These are phyloP conservation scores for Macrophomina tecta DNA, from an alignment of 2,329 filamentous ascomycete species.

Conservation along the genomic window DNA sequence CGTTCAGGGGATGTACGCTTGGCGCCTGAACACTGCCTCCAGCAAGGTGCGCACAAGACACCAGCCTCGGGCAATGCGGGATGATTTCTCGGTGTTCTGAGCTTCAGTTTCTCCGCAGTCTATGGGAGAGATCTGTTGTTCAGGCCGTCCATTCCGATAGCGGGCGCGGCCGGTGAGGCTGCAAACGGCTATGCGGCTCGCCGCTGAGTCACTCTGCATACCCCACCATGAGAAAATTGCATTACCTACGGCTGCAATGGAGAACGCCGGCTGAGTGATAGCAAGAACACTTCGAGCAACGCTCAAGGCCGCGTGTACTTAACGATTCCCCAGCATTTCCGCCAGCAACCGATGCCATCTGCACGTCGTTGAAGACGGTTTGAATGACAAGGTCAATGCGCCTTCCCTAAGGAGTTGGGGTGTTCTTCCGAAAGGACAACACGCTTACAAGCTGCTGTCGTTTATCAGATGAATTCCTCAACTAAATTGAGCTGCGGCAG, in stretches of 20 bases:
- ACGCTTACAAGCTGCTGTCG: conserved; percentile 12
- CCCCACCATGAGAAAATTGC: conserved; percentile 19
- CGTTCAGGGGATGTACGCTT: conserved; percentile 22
- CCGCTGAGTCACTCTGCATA: conserved; percentile 20
- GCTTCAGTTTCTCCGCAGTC: conserved; percentile 1
- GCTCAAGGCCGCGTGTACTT: background rate
- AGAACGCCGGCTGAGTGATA: background rate
- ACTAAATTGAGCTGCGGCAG: background rate
- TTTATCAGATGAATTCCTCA: background rate
- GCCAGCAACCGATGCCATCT: background rate
- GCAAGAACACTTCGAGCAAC: background rate
- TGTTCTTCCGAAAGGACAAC: conserved; percentile 4
- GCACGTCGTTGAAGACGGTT: background rate
- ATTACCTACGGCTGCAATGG: background rate
- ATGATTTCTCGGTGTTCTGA: background rate
- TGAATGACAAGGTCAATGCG: conserved; percentile 17
- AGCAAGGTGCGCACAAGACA: conserved; percentile 10
- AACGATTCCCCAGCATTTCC: conserved; percentile 10
- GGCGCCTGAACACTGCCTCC: conserved; percentile 7
- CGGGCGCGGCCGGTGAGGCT: conserved; percentile 3
- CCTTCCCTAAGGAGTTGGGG: conserved; percentile 19
- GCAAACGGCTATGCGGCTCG: conserved; percentile 3
- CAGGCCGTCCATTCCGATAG: conserved; percentile 7
- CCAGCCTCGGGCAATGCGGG: conserved; percentile 3
- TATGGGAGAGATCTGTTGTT: background rate